Evolutionary conservation across 2,329 filamentous ascomycete genomes (phyloP).

Genomic region (Penicillium sp.): DNA sequence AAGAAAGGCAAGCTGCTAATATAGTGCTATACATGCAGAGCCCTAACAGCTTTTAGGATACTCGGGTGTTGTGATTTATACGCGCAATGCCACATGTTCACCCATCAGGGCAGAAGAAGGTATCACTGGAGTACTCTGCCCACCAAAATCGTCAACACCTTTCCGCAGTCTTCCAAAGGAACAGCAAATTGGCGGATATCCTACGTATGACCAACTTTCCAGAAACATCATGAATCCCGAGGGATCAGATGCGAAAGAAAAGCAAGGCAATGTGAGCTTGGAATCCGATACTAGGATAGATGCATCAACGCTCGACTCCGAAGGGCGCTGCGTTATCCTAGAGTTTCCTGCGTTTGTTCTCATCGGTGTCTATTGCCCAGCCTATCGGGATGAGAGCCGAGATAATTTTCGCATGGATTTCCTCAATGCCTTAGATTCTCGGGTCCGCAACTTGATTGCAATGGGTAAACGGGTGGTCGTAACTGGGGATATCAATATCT

Average conservation of each 20-base stretch:
- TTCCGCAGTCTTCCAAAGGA: slow-evolving; percentile 73
- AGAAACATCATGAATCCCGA: not conserved
- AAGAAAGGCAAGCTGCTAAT: slow-evolving; percentile 70
- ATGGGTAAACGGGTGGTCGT: slow-evolving; percentile 83
- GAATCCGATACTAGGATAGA: slow-evolving; percentile 59
- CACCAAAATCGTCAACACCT: slow-evolving; percentile 66
- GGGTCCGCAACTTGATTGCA: slow-evolving; percentile 77
- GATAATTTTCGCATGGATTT: slow-evolving; percentile 81
- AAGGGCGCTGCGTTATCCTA: slow-evolving; percentile 85
- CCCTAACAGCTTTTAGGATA: slow-evolving; percentile 62
- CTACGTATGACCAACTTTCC: slow-evolving; percentile 63
- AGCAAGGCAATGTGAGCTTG: slow-evolving; percentile 1
- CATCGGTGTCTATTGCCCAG: slow-evolving; percentile 88
- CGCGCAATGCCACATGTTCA: slow-evolving; percentile 77
- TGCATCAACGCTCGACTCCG: slow-evolving; percentile 73
- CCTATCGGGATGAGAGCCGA: slow-evolving; percentile 78
- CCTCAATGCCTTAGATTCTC: slow-evolving; percentile 73
- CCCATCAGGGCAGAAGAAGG: slow-evolving; percentile 92
- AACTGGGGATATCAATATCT: slow-evolving; percentile 85
- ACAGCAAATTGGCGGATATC: slow-evolving; percentile 87
- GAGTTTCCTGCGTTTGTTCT: slow-evolving; percentile 96
- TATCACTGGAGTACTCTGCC: slow-evolving; percentile 75
- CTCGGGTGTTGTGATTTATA: slow-evolving; percentile 93
- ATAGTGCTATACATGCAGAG: not conserved
- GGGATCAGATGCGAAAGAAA: slow-evolving; percentile 1